These are phyloP conservation scores for Cyclanthera cordifolia DNA, from an alignment of 306 rosid genomes.

Conservation along the genomic window DNA sequence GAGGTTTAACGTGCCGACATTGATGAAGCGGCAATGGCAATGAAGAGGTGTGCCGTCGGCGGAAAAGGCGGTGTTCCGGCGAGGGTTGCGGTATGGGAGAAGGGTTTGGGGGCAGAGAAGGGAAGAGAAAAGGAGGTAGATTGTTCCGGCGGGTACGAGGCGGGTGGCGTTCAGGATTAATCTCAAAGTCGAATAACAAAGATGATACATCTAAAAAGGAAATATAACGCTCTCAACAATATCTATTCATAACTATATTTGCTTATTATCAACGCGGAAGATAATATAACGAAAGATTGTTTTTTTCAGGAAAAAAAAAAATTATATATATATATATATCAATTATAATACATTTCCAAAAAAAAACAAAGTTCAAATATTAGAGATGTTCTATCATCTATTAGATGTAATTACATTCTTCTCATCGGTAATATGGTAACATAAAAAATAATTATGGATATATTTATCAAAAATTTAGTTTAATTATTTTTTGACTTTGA, in stretches of 20 bases:
- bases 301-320: too few species aligned
- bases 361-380: too few species aligned
- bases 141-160: conserved; percentile 9
- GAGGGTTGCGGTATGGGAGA: background rate
- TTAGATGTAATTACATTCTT: too few species aligned
- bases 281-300: too few species aligned
- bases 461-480: too few species aligned
- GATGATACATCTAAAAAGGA: background rate
- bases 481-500: too few species aligned
- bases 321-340: too few species aligned
- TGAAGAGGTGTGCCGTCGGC: background rate
- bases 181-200: background rate
- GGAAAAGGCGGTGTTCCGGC: background rate
- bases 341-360: too few species aligned
- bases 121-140: background rate
- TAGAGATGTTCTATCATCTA: too few species aligned
- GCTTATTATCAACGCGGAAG: background rate
- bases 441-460: too few species aligned
- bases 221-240: conserved; percentile 1
- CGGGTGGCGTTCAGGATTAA: conserved; percentile 3
- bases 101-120: too few species aligned
- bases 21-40: background rate
- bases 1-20: background rate
- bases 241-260: background rate
- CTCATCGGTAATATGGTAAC: too few species aligned